These are phyloP conservation scores for Grammothele lineata DNA, from an alignment of 768 basidiomycete species.

Conservation along the genomic window DNA sequence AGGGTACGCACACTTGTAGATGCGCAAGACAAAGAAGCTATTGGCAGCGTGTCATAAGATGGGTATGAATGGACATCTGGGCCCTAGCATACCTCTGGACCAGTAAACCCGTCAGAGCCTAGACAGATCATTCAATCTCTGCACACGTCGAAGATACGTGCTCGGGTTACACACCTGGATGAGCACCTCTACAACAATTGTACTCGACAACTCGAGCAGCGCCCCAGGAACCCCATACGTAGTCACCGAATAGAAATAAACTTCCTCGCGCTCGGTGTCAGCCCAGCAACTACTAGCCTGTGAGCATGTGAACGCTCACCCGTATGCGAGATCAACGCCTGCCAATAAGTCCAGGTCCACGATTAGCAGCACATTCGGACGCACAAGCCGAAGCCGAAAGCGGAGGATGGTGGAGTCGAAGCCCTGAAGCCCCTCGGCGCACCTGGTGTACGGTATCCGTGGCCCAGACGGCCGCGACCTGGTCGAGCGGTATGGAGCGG, in stretches of 20 bases:
- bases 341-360: neutral
- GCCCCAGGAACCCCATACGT: slow-evolving; percentile 42
- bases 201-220: no score
- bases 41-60: no score
- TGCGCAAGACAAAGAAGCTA: slow-evolving; percentile 17
- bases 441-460: slow-evolving; percentile 21
- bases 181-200: slow-evolving; percentile 40
- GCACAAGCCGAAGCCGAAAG: no score
- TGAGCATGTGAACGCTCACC: slow-evolving; percentile 7
- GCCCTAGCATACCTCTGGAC: no score
- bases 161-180: no score
- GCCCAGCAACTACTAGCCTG: neutral
- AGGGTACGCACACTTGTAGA: slow-evolving; percentile 15
- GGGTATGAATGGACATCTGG: no score
- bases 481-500: no score
- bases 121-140: neutral
- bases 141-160: no score
- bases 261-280: slow-evolving; percentile 25
- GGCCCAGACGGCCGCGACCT: slow-evolving; percentile 13
- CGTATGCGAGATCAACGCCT: slow-evolving; percentile 18
- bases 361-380: no score
- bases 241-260: slow-evolving; percentile 49
- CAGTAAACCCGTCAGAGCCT: slow-evolving; percentile 53
- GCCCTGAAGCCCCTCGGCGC: neutral
- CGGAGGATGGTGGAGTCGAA: no score